Evolutionary conservation across 257 asterid species (phyloP), one percentile per base, ranked within the genome.

Genomic region (Solanum sejunctum): DNA sequence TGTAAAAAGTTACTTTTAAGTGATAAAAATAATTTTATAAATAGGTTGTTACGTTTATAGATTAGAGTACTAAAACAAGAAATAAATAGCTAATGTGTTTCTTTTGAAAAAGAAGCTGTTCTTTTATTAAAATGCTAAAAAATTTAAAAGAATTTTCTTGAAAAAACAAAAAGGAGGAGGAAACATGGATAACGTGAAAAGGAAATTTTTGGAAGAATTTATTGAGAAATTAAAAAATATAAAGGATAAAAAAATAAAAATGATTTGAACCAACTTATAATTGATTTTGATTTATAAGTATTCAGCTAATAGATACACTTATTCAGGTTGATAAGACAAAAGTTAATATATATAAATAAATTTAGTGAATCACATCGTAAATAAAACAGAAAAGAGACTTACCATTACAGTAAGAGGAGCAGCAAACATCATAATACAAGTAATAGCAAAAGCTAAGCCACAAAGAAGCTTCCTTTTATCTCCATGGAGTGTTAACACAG

Each of bases 381-480:
- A 28, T 28, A 51, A 83, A 6, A 26, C 43, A 20, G 13, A 28
- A 11, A 11, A 60, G 70, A 67, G 91, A 84, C 16, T 18, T 89
- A 95, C 98, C 94, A 94, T 92, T 70, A 92, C 77, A 0, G 98
- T 91, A 1, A 95, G 72, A 36, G 99, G 99, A 7, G 99, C 91
- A 54, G 92, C 99, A 84, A 94, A 95, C 98, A 95, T 95, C 0
- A 92, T 64, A 80, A 92, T 92, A 78, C 96, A 93, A 90, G 93
- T 93, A 4, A 94, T 36, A 0, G 94, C 78, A 10, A 94, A 93
- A 32, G 92, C 96, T 61, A 88, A 85, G 5, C 97, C 99, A 84
- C 97, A 92, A 2, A 95, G 73, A 7, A 89, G 17, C 87, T 92
- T 92, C 85, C 89, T 90, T 11, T 55, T 84, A 10, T 88, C 83